Conservation (phyloP, 2,329 filamentous ascomycete genomes). For the Colletotrichum sp. region DNA sequence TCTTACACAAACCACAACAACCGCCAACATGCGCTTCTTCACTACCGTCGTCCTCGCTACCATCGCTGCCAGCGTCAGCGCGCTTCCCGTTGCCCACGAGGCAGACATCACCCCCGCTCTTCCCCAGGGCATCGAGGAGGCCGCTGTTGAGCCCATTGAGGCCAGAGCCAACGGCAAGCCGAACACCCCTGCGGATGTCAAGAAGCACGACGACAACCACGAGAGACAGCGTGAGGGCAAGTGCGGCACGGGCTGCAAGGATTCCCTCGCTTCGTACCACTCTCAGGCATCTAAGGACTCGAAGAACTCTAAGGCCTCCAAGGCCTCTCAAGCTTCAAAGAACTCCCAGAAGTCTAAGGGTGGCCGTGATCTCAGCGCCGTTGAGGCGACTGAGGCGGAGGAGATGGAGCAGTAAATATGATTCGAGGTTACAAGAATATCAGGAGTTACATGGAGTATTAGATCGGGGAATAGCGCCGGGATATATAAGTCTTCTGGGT, state of each 20-base stretch:
- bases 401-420: neutral
- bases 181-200: neutral
- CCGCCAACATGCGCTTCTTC: neutral
- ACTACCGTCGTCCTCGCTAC: neutral
- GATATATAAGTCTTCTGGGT: neutral
- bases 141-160: neutral
- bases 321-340: neutral
- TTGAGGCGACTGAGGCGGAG: neutral
- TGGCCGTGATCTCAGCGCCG: neutral
- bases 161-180: neutral
- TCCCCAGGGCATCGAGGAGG: neutral
- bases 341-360: neutral
- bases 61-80: neutral
- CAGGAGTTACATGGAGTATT: neutral
- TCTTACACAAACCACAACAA: neutral
- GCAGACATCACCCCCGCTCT: neutral
- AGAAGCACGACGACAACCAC: conserved; percentile 6
- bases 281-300: conserved; percentile 1
- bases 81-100: neutral
- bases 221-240: neutral
- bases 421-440: neutral
- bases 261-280: neutral
- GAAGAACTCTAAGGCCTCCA: neutral
- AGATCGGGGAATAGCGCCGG: neutral
- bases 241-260: neutral